Percentiles rank a stretch among this genome's conserved stretches.
Evolutionary conservation across 768 basidiomycete species (phyloP).

Genomic region (Rhizopogon vinicolor): DNA sequence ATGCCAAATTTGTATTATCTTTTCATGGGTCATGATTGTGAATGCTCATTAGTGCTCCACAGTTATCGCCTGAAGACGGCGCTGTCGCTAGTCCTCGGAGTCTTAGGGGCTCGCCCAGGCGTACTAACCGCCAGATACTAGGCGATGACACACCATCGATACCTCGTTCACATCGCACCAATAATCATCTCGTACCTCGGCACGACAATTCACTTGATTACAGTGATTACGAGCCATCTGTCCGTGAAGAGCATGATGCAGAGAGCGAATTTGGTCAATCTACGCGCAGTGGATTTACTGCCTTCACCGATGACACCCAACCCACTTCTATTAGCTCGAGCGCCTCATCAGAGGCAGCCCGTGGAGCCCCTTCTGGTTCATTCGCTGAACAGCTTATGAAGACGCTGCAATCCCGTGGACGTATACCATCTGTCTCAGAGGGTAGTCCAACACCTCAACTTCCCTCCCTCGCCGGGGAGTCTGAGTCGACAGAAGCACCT

Average conservation of each 20-base stretch:
- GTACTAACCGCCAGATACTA: conserved; percentile 32
- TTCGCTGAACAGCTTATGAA: conserved; percentile 61
- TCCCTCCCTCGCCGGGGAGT: conserved; percentile 39
- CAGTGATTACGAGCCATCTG: conserved; percentile 39
- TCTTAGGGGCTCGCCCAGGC: conserved; percentile 63
- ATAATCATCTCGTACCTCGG: conserved; percentile 39
- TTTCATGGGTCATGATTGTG: background rate
- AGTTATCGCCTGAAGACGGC: conserved; percentile 64
- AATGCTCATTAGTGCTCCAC: conserved; percentile 11
- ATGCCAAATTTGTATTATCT: conserved; percentile 59
- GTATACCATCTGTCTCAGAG: conserved; percentile 34
- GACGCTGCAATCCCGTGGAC: conserved; percentile 49
- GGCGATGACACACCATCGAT: conserved; percentile 38
- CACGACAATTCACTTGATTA: conserved; percentile 39
- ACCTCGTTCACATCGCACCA: conserved; percentile 33
- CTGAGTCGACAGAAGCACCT: conserved; percentile 17
- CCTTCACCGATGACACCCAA: conserved; percentile 47
- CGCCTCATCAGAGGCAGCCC: conserved; percentile 32
- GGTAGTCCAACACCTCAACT: conserved; percentile 31
- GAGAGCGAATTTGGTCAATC: conserved; percentile 58
- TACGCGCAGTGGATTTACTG: conserved; percentile 20
- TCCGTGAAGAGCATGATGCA: conserved; percentile 45
- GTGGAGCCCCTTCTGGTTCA: conserved; percentile 37
- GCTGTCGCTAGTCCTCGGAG: conserved; percentile 63
- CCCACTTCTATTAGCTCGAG: conserved; percentile 54